phyloP scores from a whole-genome alignment of 306 rosid species.

The Senna tora region DNA sequence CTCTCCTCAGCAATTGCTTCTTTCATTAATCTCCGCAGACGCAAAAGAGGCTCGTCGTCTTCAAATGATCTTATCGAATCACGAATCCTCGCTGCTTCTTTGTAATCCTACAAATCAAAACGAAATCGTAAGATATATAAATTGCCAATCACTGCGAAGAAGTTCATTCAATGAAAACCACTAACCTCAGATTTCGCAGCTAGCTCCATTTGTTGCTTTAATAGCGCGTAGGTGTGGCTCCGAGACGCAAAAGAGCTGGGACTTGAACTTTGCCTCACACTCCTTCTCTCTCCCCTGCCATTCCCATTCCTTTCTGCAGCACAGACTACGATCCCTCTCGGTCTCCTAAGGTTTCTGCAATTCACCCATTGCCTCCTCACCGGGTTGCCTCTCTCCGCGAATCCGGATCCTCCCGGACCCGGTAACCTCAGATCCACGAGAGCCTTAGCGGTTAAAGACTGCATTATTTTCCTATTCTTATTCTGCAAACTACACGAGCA shows the following conservation, averaged over 20 bases:
- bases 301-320: conserved; percentile 48
- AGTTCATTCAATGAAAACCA: background rate
- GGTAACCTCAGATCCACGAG: conserved; percentile 44
- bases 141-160: background rate
- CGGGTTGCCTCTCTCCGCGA: conserved; percentile 35
- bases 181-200: conserved; percentile 90
- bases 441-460: conserved; percentile 58
- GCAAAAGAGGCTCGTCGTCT: conserved; percentile 84
- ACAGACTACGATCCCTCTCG: conserved; percentile 50
- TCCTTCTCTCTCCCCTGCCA: conserved; percentile 50
- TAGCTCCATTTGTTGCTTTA: conserved; percentile 88
- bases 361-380: conserved; percentile 24
- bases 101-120: conserved; percentile 62
- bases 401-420: background rate
- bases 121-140: background rate
- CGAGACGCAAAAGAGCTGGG: conserved; percentile 62
- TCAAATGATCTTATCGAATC: conserved; percentile 80
- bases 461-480: conserved; percentile 46
- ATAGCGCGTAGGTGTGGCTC: conserved; percentile 73
- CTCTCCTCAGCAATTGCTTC: conserved; percentile 81
- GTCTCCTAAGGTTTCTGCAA: conserved; percentile 29
- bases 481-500: background rate
- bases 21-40: conserved; percentile 64
- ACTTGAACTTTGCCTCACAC: conserved; percentile 42
- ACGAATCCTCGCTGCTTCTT: conserved; percentile 93